phyloP scores from a whole-genome alignment of 202 grass and related monocot species.

The Bolboschoenoplectus hybrid region DNA sequence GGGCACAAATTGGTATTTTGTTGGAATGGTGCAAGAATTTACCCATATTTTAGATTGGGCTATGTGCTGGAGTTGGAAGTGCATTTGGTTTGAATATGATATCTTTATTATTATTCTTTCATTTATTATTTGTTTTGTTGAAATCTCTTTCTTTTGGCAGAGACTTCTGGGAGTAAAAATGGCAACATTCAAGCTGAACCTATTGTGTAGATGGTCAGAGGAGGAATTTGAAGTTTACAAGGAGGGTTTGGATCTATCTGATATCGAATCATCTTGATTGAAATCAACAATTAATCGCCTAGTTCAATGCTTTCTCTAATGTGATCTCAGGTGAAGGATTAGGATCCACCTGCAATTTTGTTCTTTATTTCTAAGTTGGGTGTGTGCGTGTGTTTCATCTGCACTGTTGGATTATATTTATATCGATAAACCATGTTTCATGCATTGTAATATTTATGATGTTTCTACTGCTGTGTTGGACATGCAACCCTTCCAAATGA shows the following conservation, averaged over 20 bases:
- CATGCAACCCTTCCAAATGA: neutral
- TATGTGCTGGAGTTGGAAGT: neutral
- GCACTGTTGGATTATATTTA: neutral
- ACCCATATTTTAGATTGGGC: neutral
- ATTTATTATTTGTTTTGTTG: neutral
- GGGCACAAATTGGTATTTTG: neutral
- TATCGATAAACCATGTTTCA: neutral
- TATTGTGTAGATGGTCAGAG: slow-evolving; percentile 68
- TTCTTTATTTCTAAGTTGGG: slow-evolving; percentile 11
- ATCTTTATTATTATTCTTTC: neutral
- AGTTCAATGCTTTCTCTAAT: neutral
- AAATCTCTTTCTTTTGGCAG: slow-evolving; percentile 36
- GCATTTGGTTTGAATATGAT: neutral
- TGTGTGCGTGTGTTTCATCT: neutral
- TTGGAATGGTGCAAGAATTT: neutral
- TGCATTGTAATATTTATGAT: slow-evolving; percentile 6
- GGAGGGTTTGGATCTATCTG: slow-evolving; percentile 60
- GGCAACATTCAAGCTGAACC: slow-evolving; percentile 78
- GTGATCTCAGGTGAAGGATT: slow-evolving; percentile 19
- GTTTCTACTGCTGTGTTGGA: neutral
- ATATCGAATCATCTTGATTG: slow-evolving; percentile 41
- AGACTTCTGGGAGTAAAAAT: slow-evolving; percentile 68
- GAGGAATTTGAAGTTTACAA: slow-evolving; percentile 81
- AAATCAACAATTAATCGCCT: neutral
- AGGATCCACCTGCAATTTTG: slow-evolving; percentile 32